Evolutionary conservation across 164 flowering plant species (phyloP).

Genomic region (Stephania yunnanensis): DNA sequence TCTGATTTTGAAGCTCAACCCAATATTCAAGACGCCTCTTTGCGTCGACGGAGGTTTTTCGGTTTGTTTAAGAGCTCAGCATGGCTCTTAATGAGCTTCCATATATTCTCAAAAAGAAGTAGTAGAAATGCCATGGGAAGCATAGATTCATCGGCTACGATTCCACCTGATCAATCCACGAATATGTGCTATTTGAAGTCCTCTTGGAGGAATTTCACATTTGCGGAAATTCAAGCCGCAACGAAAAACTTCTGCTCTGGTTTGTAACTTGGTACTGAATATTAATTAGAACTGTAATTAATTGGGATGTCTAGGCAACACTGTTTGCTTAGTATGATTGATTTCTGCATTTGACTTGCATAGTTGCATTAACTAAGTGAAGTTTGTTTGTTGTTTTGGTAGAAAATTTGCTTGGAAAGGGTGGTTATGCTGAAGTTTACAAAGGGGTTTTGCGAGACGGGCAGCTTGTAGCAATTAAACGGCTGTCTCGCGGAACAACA

Average conservation of each 20-base stretch:
- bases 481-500: constrained; percentile 53
- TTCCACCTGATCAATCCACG: constrained; percentile 16
- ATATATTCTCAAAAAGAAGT: constrained; percentile 35
- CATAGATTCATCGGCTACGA: constrained; percentile 5
- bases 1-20: constrained; percentile 32
- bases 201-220: constrained; percentile 53
- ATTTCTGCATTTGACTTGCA: constrained; percentile 10
- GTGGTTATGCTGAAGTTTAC: constrained; percentile 93
- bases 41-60: constrained; percentile 57
- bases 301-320: neutral
- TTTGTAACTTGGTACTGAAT: constrained; percentile 21
- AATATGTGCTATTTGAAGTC: constrained; percentile 44
- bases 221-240: constrained; percentile 65
- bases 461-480: constrained; percentile 65
- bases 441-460: constrained; percentile 68
- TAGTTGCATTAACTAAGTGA: constrained; percentile 9
- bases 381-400: neutral
- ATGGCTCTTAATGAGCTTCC: constrained; percentile 36
- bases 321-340: neutral
- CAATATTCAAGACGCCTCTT: constrained; percentile 6
- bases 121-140: constrained; percentile 38
- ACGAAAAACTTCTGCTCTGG: constrained; percentile 71
- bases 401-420: constrained; percentile 85
- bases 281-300: neutral
- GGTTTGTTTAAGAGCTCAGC: constrained; percentile 35